Evolutionary conservation across 1,139 yeast genomes (phyloP), one percentile per base, ranked within the genome.

Genomic region (Yamadazyma atlantica): DNA sequence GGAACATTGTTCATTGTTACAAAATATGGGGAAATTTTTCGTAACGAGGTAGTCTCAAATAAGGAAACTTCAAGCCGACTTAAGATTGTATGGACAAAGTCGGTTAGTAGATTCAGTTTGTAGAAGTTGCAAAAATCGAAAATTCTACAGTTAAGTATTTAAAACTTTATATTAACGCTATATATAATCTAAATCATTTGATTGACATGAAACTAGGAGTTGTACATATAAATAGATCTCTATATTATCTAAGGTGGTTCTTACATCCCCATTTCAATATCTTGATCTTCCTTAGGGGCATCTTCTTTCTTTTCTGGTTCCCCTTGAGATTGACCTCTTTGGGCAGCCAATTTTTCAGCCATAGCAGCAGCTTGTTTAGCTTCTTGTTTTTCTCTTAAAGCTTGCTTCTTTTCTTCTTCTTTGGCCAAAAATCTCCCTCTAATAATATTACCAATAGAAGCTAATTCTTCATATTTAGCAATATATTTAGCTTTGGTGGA

Each of bases 381-480:
- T 71, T 90, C 97, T 66, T 82, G 83, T 70, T 87, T 86, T 54
- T 88, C 80, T 69, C 86, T 82, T 60, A 76, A 69, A 58, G 95
- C 89, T 70, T 88, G 95, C 68, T 84, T 84, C 78, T 87, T 86
- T 69, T 92, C 97, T 72, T 92, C 96, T 66, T 89, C 88, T 71
- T 92, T 89, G 50, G 92, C 87, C 55, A 84, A 73, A 75, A 86
- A 92, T 74, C 98, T 85, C 58, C 97, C 97, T 73, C 85, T 86
- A 67, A 92, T 88, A 53, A 92, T 73, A 76, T 94, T 92, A 67
- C 98, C 98, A 57, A 83, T 75, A 36, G 96, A 78, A 35, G 97
- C 95, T 61, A 92, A 82, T 69, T 92, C 98, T 72, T 94, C 98
- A 71, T 90, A 89, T 72, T 86, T 90, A 60, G 98, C 97, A 70